phyloP scores from a whole-genome alignment of 768 basidiomycete species.

The Lactifluus pinguis region DNA sequence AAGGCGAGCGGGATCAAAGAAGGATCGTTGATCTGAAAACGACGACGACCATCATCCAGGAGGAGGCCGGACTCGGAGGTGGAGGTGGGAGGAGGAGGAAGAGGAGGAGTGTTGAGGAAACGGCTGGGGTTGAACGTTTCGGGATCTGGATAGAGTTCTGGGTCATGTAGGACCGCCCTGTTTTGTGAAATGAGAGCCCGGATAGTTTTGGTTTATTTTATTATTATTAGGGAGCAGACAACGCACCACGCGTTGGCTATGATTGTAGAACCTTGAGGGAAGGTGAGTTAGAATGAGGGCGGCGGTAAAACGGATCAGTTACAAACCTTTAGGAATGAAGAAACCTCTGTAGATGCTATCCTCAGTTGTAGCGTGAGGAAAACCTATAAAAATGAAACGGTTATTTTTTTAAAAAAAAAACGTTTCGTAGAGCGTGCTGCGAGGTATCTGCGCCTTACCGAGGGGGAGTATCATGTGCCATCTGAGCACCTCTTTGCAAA shows the following conservation, averaged over 20 bases:
- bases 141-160: constrained; percentile 23
- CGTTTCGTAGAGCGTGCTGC: no score
- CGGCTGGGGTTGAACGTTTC: constrained; percentile 24
- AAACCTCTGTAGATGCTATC: constrained; percentile 24
- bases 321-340: constrained; percentile 23
- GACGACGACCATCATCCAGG: no score
- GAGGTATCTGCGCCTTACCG: neutral
- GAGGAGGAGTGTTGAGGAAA: constrained; percentile 11
- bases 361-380: constrained; percentile 20
- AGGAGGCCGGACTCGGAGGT: no score
- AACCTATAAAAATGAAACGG: neutral
- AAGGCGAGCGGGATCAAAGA: constrained; percentile 1
- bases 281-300: neutral
- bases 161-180: constrained; percentile 20
- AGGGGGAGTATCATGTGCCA: constrained; percentile 15
- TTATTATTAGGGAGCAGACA: no score
- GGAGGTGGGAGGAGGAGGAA: neutral
- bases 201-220: no score
- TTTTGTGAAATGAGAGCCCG: no score
- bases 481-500: constrained; percentile 23
- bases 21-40: neutral
- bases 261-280: constrained; percentile 10
- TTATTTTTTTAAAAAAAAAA: neutral
- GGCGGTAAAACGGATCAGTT: neutral
- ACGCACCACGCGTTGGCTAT: constrained; percentile 24